Evolutionary conservation across 1,284 basidiomycete species (phyloP).

Genomic region (Heterobasidion occidentale): DNA sequence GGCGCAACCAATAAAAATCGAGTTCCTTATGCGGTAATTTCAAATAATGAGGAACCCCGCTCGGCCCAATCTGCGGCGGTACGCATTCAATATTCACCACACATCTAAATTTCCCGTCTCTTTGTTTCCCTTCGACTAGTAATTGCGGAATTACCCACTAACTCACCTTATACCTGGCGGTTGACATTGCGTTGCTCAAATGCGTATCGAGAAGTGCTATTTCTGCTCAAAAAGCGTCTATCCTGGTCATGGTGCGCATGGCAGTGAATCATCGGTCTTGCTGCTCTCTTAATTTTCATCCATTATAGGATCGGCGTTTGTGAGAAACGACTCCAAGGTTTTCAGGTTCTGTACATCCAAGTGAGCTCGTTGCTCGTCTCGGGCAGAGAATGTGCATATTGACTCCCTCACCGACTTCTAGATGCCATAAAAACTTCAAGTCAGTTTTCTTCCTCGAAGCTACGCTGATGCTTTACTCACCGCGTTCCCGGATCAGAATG

Average conservation of each 20-base stretch:
- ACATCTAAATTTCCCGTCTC: too few relatives aligned
- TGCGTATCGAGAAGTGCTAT: constrained; percentile 88
- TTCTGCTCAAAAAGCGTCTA: constrained; percentile 94
- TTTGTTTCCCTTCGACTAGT: too few relatives aligned
- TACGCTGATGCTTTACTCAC: not conserved
- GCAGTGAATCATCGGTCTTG: not conserved
- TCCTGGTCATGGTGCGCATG: constrained; percentile 76
- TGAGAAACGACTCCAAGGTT: constrained; percentile 93
- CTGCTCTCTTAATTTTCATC: not conserved
- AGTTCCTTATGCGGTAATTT: too few relatives aligned
- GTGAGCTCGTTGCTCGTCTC: constrained; percentile 36
- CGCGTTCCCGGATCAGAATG: constrained; percentile 59
- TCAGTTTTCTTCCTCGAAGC: constrained; percentile 23
- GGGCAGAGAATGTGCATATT: not conserved
- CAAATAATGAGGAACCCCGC: too few relatives aligned
- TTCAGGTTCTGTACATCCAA: constrained; percentile 97
- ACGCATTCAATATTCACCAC: too few relatives aligned
- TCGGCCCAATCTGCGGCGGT: too few relatives aligned
- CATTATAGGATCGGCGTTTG: constrained; percentile 76
- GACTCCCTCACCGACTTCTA: constrained; percentile 23
- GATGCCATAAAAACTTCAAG: constrained; percentile 99
- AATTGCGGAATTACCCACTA: too few relatives aligned
- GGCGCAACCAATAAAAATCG: too few relatives aligned
- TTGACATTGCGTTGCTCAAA: constrained; percentile 17
- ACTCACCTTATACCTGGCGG: too few relatives aligned